phyloP scores from a whole-genome alignment of 2,329 filamentous ascomycete genomes.

The Aspergillus vadensis region DNA sequence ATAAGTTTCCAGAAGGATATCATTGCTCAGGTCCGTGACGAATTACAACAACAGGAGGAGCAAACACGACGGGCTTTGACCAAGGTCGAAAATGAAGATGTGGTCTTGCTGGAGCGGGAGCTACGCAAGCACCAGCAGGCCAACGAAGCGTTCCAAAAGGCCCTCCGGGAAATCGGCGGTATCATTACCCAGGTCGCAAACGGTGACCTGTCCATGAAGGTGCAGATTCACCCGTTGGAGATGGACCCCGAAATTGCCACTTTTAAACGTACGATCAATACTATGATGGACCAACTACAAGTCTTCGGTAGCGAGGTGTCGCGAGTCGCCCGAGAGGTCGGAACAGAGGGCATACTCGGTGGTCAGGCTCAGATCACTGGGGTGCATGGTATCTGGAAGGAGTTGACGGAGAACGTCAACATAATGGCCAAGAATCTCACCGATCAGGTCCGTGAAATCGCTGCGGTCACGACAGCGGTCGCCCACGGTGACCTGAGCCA shows the following conservation, averaged over 20 bases:
- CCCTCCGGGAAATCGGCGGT: slow-evolving; percentile 91
- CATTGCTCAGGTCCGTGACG: slow-evolving; percentile 80
- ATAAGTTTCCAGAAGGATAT: slow-evolving; percentile 85
- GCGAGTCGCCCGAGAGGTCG: slow-evolving; percentile 89
- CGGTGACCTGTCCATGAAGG: slow-evolving; percentile 94
- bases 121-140: slow-evolving; percentile 96
- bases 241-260: slow-evolving; percentile 98
- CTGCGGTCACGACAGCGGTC: slow-evolving; percentile 79
- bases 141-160: slow-evolving; percentile 98
- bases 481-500: slow-evolving; percentile 81
- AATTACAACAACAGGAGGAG: slow-evolving; percentile 81
- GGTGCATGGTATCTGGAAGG: slow-evolving; percentile 96
- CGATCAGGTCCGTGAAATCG: slow-evolving; percentile 82
- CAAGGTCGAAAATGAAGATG: slow-evolving; percentile 81
- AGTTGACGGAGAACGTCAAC: slow-evolving; percentile 87
- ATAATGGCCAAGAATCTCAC: slow-evolving; percentile 83
- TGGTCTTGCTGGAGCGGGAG: slow-evolving; percentile 86
- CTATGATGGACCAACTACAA: slow-evolving; percentile 98
- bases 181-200: slow-evolving; percentile 96
- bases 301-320: slow-evolving; percentile 97
- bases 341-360: slow-evolving; percentile 90
- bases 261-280: slow-evolving; percentile 98
- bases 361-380: slow-evolving; percentile 92
- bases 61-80: slow-evolving; percentile 80
- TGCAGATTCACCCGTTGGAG: slow-evolving; percentile 90